These are phyloP conservation scores for Peronosclerospora sorghi DNA, from an alignment of 352 stramenopile genomes.

Conservation along the genomic window DNA sequence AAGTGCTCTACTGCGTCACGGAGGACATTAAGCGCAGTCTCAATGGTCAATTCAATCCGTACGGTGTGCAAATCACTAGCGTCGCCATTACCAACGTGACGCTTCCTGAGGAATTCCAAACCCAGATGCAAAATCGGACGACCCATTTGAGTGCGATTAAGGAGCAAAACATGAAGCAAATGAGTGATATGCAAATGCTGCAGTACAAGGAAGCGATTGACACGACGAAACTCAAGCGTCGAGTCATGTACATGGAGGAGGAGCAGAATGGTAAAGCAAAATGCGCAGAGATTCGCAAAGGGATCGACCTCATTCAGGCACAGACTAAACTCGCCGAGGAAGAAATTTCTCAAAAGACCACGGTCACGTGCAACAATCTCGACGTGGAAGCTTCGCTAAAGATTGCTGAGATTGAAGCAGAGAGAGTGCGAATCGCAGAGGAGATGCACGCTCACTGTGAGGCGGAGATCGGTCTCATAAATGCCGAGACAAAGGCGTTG, in stretches of 20 bases:
- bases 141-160: conserved; percentile 53
- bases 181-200: conserved; percentile 30
- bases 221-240: conserved; percentile 41
- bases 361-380: conserved; percentile 31
- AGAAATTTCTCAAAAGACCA: conserved; percentile 30
- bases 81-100: conserved; percentile 71
- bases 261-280: conserved; percentile 43
- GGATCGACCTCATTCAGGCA: conserved; percentile 33
- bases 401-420: conserved; percentile 34
- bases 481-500: conserved; percentile 25
- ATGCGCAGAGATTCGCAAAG: conserved; percentile 40
- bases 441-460: conserved; percentile 32
- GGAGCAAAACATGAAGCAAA: conserved; percentile 69
- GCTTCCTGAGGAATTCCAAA: conserved; percentile 4
- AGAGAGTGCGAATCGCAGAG: conserved; percentile 29
- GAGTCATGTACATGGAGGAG: conserved; percentile 52
- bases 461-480: conserved; percentile 27
- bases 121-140: conserved; percentile 18
- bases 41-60: conserved; percentile 67
- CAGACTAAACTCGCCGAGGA: conserved; percentile 30
- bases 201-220: conserved; percentile 46
- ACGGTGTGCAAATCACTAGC: conserved; percentile 62
- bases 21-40: conserved; percentile 61
- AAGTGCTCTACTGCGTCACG: conserved; percentile 37
- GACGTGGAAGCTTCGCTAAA: conserved; percentile 25